These are phyloP conservation scores for Microbotryomycetes sp. DNA, from an alignment of 1,284 basidiomycete genomes.

Conservation along the genomic window DNA sequence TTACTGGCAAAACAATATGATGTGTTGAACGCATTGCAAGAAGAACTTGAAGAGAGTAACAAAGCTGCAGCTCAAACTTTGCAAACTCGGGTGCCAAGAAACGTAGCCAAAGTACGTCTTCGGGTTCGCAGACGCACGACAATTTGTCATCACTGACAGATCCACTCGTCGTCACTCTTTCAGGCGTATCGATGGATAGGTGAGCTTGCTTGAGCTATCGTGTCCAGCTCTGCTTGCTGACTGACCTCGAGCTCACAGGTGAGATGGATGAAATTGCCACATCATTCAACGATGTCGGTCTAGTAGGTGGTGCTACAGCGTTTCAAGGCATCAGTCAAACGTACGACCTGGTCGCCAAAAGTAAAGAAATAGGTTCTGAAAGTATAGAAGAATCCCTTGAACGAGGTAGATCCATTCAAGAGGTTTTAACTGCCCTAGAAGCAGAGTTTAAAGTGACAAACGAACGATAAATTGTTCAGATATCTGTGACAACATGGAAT, in stretches of 20 bases:
- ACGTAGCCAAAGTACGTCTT: background rate
- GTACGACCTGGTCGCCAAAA: background rate
- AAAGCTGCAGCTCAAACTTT: background rate
- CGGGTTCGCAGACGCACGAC: no score
- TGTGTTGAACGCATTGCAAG: background rate
- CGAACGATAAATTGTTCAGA: no score
- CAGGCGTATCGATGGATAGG: slow-evolving; percentile 11
- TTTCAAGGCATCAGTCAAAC: background rate
- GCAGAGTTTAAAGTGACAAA: no score
- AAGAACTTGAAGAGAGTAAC: background rate
- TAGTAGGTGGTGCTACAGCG: background rate
- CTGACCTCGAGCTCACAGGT: no score
- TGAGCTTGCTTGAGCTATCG: background rate
- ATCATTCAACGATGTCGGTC: background rate
- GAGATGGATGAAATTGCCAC: slow-evolving; percentile 7
- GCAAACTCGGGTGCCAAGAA: background rate
- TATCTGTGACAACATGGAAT: no score
- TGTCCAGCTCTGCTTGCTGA: background rate
- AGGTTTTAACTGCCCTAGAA: background rate
- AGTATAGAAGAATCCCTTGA: slow-evolving; percentile 2
- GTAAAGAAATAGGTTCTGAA: background rate
- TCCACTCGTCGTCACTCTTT: background rate
- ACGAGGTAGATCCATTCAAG: background rate
- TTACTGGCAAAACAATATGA: background rate
- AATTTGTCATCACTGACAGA: no score